Conservation (phyloP, 306 rosid species). For the Begonia masoniana region DNA sequence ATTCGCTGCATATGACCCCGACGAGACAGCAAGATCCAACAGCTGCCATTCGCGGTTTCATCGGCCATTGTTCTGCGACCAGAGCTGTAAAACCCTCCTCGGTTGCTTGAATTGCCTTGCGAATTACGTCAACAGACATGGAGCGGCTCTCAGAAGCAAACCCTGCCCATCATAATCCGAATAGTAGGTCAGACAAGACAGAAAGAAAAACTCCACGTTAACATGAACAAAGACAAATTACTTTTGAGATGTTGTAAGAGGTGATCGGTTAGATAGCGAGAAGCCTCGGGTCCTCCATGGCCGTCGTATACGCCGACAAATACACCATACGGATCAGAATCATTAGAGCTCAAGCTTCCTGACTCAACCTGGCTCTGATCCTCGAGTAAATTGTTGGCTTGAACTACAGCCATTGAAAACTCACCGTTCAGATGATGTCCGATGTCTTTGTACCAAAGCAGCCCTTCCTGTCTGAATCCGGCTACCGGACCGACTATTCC, state of each 20-base stretch:
- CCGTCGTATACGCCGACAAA: slow-evolving; percentile 85
- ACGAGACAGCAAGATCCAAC: slow-evolving; percentile 89
- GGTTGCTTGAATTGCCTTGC: slow-evolving; percentile 85
- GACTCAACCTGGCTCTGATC: slow-evolving; percentile 96
- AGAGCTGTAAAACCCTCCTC: slow-evolving; percentile 82
- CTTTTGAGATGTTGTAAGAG: slow-evolving; percentile 74
- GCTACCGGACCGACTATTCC: slow-evolving; percentile 23
- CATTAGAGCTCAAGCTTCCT: slow-evolving; percentile 60
- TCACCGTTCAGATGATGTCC: slow-evolving; percentile 88
- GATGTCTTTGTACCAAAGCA: slow-evolving; percentile 81
- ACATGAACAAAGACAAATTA: slow-evolving; percentile 9
- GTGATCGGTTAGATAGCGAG: slow-evolving; percentile 61
- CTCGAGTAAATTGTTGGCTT: slow-evolving; percentile 92
- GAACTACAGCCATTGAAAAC: slow-evolving; percentile 87
- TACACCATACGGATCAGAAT: slow-evolving; percentile 70
- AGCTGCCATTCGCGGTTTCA: slow-evolving; percentile 87
- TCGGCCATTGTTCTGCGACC: slow-evolving; percentile 70
- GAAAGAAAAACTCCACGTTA: too few species aligned
- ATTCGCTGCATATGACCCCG: slow-evolving; percentile 68
- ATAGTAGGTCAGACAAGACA: too few species aligned
- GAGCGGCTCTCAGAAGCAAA: slow-evolving; percentile 73
- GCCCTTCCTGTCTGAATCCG: slow-evolving; percentile 59
- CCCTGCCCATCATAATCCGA: slow-evolving; percentile 20
- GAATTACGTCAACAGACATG: slow-evolving; percentile 75
- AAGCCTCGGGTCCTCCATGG: slow-evolving; percentile 94